Evolutionary conservation across 2,329 filamentous ascomycete species (phyloP), one percentile per base, ranked within the genome.

Genomic region (Microdochium bolleyi): DNA sequence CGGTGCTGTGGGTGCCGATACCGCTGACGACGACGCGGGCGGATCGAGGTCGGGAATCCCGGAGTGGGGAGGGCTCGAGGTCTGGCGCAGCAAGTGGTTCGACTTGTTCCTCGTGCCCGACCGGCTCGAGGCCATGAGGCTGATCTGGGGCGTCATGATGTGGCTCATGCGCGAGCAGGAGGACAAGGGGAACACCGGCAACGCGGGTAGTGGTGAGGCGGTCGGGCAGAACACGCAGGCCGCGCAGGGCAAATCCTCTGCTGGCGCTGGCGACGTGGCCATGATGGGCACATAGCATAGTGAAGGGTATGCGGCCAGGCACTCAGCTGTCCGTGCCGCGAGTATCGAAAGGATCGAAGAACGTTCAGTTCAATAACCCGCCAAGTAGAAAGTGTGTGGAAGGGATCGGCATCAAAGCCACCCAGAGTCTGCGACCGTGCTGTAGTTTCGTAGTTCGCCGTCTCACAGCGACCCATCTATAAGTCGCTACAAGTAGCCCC

Each of bases 11-110:
- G 54, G 60, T 1, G 65, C 66, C 34, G 57, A 55, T 2, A 59
- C 53, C 4, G 57, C 52, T 9, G 60, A 58, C 3, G 67, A 70
- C 32, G 64, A 63, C 8, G 69, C 67, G 50, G 60, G 57, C 16
- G 64, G 55, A 24, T 11, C 27, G 27, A 11, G 27, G 50, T 27
- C 52, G 24, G 51, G 34, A 21, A n/a, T 52, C 50, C 64, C 68
- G 54, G 75, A 73, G 64, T 82, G 79, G 77, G 77, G 73, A 10
- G 71, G 69, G 57, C 65, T 85, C 2, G 71, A 77, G 58, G 71
- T 83, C 34, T 79, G 77, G 73, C 74, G 82, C 55, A 84, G 78
- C 56, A 70, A 64, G 38, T 86, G 83, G 83, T 84, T 73, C 59
- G 83, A 86, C 60, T 64, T 85, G 11, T 85, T 84, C 59, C 57